Conservation (phyloP, 495 filamentous ascomycete genomes). For the Letharia lupina region DNA sequence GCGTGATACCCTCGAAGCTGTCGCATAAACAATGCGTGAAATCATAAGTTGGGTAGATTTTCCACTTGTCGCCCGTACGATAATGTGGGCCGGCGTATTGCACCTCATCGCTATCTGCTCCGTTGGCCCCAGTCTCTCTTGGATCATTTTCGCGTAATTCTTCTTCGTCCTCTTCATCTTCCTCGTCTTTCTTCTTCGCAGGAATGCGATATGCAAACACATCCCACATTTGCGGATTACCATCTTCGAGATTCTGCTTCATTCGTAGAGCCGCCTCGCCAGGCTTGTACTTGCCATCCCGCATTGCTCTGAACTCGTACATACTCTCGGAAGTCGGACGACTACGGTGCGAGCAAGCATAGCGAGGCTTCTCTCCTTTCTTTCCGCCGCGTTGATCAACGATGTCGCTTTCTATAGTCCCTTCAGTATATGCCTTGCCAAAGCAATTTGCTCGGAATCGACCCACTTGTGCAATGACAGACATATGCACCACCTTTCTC, state of each 20-base stretch:
- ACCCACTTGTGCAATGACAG: constrained; percentile 55
- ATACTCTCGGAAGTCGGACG: constrained; percentile 69
- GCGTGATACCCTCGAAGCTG: constrained; percentile 79
- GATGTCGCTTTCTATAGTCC: constrained; percentile 53
- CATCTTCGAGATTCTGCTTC: constrained; percentile 58
- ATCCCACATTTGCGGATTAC: constrained; percentile 62
- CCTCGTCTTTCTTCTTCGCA: constrained; percentile 27
- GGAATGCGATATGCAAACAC: constrained; percentile 72
- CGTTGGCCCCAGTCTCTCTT: constrained; percentile 1
- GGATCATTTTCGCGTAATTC: constrained; percentile 4
- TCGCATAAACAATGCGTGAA: constrained; percentile 87
- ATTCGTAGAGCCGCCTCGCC: constrained; percentile 83
- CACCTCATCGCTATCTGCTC: constrained; percentile 24
- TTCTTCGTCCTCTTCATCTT: constrained; percentile 21
- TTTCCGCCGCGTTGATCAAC: constrained; percentile 77
- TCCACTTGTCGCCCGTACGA: constrained; percentile 66
- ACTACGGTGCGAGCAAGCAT: constrained; percentile 68
- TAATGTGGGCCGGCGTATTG: constrained; percentile 47
- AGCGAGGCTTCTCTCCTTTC: constrained; percentile 57
- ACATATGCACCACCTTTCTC: constrained; percentile 65
- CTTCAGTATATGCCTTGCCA: constrained; percentile 10
- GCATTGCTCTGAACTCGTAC: constrained; percentile 78
- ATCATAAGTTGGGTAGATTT: constrained; percentile 86
- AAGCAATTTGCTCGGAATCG: neutral
- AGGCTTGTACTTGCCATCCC: constrained; percentile 82